phyloP scores from a whole-genome alignment of 805 yeast genomes.

The Dipodascus albidus region DNA sequence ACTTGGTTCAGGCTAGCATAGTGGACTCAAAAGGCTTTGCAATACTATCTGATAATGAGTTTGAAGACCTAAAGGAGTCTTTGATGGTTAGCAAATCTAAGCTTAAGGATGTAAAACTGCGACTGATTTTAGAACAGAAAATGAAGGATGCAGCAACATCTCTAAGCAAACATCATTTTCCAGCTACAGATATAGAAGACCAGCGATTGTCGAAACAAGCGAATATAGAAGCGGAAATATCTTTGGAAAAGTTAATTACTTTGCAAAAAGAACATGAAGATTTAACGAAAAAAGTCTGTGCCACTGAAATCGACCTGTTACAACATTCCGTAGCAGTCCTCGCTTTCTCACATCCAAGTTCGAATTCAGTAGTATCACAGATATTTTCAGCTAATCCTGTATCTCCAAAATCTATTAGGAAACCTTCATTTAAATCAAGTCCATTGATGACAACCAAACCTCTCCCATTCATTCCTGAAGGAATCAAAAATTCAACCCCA shows the following conservation, averaged over 20 bases:
- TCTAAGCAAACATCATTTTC: conserved; percentile 5
- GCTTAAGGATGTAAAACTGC: conserved; percentile 11
- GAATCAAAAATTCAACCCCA: too few species aligned
- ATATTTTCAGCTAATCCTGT: not conserved
- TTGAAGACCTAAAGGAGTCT: conserved; percentile 15
- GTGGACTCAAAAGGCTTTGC: conserved; percentile 17
- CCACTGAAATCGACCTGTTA: conserved; percentile 5
- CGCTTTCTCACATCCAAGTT: conserved; percentile 9
- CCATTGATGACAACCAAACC: not conserved
- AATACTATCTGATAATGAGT: conserved; percentile 17
- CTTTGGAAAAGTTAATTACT: conserved; percentile 10
- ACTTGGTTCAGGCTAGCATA: conserved; percentile 18
- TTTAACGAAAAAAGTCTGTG: conserved; percentile 8
- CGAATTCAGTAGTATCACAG: conserved; percentile 8
- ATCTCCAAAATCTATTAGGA: too few species aligned
- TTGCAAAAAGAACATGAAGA: conserved; percentile 11
- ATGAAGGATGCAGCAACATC: conserved; percentile 18
- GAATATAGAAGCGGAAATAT: conserved; percentile 15
- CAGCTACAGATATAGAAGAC: not conserved
- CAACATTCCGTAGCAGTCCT: conserved; percentile 8
- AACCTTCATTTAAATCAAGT: not conserved
- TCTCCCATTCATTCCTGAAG: not conserved
- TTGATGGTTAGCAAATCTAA: conserved; percentile 10
- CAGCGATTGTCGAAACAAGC: conserved; percentile 13
- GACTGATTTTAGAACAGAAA: conserved; percentile 16